Evolutionary conservation across 257 asterid species (phyloP).

Genomic region (Ligustrum vulgare): DNA sequence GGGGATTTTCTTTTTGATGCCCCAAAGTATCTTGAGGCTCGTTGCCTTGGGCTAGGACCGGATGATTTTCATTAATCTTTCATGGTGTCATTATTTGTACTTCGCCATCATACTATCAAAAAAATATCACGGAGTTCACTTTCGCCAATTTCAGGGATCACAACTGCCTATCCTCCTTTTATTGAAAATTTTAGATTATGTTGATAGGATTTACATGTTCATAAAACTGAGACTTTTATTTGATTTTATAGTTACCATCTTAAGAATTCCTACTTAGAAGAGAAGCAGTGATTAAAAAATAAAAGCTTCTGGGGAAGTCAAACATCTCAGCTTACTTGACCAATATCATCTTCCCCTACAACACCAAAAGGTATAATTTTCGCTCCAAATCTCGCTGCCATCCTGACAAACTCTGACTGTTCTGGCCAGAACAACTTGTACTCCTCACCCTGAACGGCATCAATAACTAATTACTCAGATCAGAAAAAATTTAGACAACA

Average conservation of each 20-base stretch:
- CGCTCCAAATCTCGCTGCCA: constrained; percentile 93
- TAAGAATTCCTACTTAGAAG: background rate
- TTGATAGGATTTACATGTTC: background rate
- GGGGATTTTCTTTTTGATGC: no score
- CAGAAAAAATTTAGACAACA: background rate
- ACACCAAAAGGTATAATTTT: constrained; percentile 85
- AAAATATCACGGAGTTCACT: background rate
- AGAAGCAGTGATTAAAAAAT: background rate
- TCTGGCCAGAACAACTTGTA: constrained; percentile 92
- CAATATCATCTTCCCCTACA: constrained; percentile 90
- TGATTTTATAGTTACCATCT: background rate
- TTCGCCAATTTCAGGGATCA: background rate
- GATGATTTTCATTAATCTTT: no score
- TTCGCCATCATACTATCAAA: background rate
- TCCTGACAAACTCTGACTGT: constrained; percentile 84
- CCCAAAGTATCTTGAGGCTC: no score
- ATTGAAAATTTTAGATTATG: background rate
- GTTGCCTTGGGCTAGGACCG: no score
- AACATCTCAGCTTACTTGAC: constrained; percentile 49
- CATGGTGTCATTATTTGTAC: background rate
- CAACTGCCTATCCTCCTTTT: background rate
- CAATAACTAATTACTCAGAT: background rate
- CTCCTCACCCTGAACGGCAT: constrained; percentile 70
- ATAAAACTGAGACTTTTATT: background rate
- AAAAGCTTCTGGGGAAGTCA: background rate